Evolutionary conservation across 768 basidiomycete species (phyloP).

Genomic region (Sporobolomyces roseus): DNA sequence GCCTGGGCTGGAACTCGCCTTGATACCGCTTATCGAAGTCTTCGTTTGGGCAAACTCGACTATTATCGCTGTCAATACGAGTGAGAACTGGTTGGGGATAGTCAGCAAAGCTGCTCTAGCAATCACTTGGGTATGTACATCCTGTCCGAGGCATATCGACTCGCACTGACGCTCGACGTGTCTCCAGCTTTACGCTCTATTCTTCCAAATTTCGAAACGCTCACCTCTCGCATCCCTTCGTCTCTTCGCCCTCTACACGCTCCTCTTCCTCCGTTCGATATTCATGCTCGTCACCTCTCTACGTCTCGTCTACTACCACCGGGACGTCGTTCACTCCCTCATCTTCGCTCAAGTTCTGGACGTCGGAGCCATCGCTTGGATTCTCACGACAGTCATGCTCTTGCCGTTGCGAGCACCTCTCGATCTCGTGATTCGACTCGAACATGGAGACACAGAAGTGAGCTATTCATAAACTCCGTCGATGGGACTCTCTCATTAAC

Average conservation of each 20-base stretch:
- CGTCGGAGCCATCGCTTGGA: background rate
- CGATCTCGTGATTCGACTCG: conserved; percentile 2
- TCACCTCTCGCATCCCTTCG: conserved; percentile 5
- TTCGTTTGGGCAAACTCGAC: conserved; percentile 1
- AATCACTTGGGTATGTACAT: conserved; percentile 3
- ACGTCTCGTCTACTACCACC: background rate
- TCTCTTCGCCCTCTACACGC: conserved; percentile 20
- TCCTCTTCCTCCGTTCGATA: conserved; percentile 5
- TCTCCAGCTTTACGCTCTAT: conserved; percentile 12
- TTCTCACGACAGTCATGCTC: background rate
- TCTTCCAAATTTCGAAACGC: background rate
- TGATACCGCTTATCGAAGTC: conserved; percentile 19
- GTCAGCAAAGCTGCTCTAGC: background rate
- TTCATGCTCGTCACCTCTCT: background rate
- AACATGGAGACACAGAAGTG: background rate
- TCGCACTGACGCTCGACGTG: too few relatives aligned
- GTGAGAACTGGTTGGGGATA: accelerated
- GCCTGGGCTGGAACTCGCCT: background rate
- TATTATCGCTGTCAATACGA: accelerated
- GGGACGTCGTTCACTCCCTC: too few relatives aligned
- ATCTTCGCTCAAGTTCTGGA: conserved; percentile 5
- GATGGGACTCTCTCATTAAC: too few relatives aligned
- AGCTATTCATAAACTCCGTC: too few relatives aligned
- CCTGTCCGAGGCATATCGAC: too few relatives aligned
- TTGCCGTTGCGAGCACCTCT: conserved; percentile 25